These are phyloP conservation scores for Globisporangium middletonii DNA, from an alignment of 352 stramenopile genomes.

Conservation along the genomic window DNA sequence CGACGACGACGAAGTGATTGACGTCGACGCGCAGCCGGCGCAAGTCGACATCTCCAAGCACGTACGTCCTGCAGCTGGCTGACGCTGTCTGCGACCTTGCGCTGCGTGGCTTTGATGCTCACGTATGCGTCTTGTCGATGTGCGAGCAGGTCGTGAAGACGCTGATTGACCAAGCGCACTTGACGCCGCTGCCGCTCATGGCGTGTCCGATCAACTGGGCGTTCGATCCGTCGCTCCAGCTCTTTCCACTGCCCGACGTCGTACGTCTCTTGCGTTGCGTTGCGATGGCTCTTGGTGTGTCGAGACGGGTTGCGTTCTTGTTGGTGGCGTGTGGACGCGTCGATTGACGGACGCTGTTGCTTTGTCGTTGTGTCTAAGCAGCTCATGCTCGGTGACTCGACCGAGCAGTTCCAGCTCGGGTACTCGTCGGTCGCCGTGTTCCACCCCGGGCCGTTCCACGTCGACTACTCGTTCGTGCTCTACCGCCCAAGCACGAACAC, in stretches of 20 bases:
- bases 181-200: constrained; percentile 87
- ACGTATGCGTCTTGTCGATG: neutral
- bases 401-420: constrained; percentile 75
- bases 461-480: constrained; percentile 83
- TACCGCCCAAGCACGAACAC: constrained; percentile 80
- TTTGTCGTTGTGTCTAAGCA: neutral
- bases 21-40: constrained; percentile 8
- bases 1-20: constrained; percentile 15
- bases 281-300: neutral
- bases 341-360: neutral
- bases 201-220: constrained; percentile 92
- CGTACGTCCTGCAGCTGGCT: constrained; percentile 19
- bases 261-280: constrained; percentile 18
- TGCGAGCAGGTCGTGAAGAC: constrained; percentile 66
- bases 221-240: constrained; percentile 88
- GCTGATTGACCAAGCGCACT: constrained; percentile 91
- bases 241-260: constrained; percentile 92
- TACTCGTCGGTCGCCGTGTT: constrained; percentile 81
- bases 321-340: neutral
- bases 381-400: constrained; percentile 78
- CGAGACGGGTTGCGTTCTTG: too few relatives aligned
- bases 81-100: too few relatives aligned
- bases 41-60: constrained; percentile 81
- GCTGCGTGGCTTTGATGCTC: neutral
- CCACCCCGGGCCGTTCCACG: constrained; percentile 75